phyloP scores from a whole-genome alignment of 1,284 basidiomycete species.

The Stereum hirsutum region DNA sequence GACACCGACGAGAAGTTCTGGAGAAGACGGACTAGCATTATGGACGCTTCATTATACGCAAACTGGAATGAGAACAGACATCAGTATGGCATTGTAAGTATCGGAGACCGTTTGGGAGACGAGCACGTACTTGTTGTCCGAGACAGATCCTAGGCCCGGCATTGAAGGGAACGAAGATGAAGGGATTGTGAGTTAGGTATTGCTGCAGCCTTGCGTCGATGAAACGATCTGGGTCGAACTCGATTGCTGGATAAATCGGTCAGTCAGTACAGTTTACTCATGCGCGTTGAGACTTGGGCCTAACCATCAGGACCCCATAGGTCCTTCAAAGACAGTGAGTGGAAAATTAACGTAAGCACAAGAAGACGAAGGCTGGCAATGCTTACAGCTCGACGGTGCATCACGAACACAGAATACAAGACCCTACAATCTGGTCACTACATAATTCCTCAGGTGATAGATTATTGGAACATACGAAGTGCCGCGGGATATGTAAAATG shows the following conservation, averaged over 20 bases:
- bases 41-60: constrained; percentile 58
- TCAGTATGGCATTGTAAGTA: too few relatives aligned
- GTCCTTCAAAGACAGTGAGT: too few relatives aligned
- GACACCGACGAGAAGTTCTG: constrained; percentile 47
- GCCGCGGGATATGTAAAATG: constrained; percentile 14
- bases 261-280: not conserved
- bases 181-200: constrained; percentile 45
- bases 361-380: too few relatives aligned
- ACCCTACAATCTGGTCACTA: constrained; percentile 15
- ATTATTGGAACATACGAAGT: constrained; percentile 10
- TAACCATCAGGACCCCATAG: constrained; percentile 22
- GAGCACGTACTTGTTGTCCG: not conserved
- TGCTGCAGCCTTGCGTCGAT: constrained; percentile 40
- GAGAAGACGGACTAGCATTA: constrained; percentile 50
- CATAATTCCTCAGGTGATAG: constrained; percentile 8
- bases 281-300: too few relatives aligned
- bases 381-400: too few relatives aligned
- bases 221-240: constrained; percentile 55
- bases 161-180: constrained; percentile 55
- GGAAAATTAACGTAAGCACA: too few relatives aligned
- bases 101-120: too few relatives aligned
- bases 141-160: constrained; percentile 38
- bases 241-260: too few relatives aligned
- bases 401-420: constrained; percentile 12
- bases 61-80: too few relatives aligned